Percentiles rank a stretch among this genome's conserved stretches.
Evolutionary conservation across 2,329 filamentous ascomycete genomes (phyloP).

Genomic region (Chalara sp.): DNA sequence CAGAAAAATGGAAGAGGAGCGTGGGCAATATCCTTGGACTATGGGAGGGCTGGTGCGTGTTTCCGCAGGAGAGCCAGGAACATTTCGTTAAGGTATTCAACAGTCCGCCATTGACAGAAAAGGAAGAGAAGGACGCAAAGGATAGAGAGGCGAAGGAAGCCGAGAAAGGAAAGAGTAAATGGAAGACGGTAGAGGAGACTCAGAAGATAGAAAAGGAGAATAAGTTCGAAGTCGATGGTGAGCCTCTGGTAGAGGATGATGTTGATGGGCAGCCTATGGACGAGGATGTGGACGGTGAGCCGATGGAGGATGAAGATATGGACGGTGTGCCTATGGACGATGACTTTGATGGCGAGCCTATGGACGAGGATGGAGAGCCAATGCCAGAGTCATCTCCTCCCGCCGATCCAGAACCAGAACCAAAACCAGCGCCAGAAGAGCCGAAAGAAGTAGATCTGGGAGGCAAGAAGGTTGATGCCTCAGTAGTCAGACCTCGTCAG

Average conservation of each 20-base stretch:
- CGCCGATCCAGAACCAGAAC: not conserved
- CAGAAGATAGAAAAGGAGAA: conserved; percentile 47
- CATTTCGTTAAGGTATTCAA: conserved; percentile 65
- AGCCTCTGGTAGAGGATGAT: conserved; percentile 33
- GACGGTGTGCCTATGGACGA: conserved; percentile 52
- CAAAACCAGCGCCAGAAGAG: conserved; percentile 18
- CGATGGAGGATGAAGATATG: conserved; percentile 34
- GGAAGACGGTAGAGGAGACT: conserved; percentile 33
- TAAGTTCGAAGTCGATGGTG: conserved; percentile 33
- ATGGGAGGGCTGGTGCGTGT: conserved; percentile 65
- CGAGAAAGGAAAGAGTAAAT: conserved; percentile 24
- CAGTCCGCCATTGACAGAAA: conserved; percentile 51
- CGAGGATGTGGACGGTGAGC: conserved; percentile 32
- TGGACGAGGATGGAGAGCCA: conserved; percentile 34
- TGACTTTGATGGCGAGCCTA: conserved; percentile 32
- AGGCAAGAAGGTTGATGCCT: conserved; percentile 1
- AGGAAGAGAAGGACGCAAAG: conserved; percentile 28
- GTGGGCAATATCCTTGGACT: conserved; percentile 47
- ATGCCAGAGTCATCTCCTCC: conserved; percentile 1
- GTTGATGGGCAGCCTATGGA: conserved; percentile 34
- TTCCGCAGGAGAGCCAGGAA: conserved; percentile 68
- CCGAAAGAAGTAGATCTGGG: not conserved
- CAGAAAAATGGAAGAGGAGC: conserved; percentile 60
- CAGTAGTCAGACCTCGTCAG: conserved; percentile 15
- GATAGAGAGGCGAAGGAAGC: conserved; percentile 12